Evolutionary conservation across 495 filamentous ascomycete species (phyloP).

Genomic region (Penicillium pulvis): DNA sequence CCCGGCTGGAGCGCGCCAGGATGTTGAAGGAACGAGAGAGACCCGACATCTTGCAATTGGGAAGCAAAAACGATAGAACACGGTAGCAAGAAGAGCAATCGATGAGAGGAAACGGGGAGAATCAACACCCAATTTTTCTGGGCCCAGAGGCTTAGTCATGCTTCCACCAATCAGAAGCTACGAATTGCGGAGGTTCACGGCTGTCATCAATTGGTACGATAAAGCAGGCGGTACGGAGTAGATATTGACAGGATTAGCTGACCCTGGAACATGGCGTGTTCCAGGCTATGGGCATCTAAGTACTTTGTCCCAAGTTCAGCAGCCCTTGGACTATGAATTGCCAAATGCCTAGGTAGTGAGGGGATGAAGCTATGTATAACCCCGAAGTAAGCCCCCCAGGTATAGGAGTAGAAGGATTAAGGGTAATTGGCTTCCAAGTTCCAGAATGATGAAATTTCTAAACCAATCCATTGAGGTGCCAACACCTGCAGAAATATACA

Average conservation of each 20-base stretch:
- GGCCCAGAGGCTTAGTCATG: conserved; percentile 43
- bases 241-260: not conserved
- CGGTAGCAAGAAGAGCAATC: conserved; percentile 39
- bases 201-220: conserved; percentile 15
- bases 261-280: not conserved
- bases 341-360: too few species aligned
- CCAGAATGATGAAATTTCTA: too few species aligned
- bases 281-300: not conserved
- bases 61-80: conserved; percentile 37
- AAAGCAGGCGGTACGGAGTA: not conserved
- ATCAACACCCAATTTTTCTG: conserved; percentile 47
- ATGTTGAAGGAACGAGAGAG: conserved; percentile 67
- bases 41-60: conserved; percentile 60
- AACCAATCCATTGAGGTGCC: too few species aligned
- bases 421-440: too few species aligned
- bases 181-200: conserved; percentile 41
- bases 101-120: conserved; percentile 29
- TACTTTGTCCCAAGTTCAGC: too few species aligned
- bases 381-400: too few species aligned
- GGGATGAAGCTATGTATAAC: too few species aligned
- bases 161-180: conserved; percentile 36
- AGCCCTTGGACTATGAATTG: too few species aligned
- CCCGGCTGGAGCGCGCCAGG: conserved; percentile 67
- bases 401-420: too few species aligned
- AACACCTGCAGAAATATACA: not conserved